A percentile compares a stretch with the other conserved stretches of the same genome.
phyloP scores from a whole-genome alignment of 106 monocot species.

The Phalaenopsis aphrodite region DNA sequence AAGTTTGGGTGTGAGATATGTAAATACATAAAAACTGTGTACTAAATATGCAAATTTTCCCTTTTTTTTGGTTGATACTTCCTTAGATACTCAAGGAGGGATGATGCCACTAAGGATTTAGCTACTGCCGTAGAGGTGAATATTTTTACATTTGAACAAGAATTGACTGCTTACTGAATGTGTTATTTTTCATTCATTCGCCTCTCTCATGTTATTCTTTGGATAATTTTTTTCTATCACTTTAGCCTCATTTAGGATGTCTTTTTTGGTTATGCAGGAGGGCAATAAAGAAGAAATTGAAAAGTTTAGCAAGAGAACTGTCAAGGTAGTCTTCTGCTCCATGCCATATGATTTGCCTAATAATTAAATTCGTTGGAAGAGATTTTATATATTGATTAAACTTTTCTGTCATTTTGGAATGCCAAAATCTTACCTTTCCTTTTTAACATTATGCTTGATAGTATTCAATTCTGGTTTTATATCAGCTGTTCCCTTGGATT shows the following conservation, averaged over 20 bases:
- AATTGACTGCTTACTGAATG: neutral
- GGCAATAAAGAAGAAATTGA: constrained; percentile 88
- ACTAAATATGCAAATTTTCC: no score
- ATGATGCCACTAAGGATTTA: constrained; percentile 74
- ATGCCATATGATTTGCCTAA: neutral
- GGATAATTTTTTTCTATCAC: neutral
- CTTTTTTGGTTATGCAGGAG: constrained; percentile 31
- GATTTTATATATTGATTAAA: neutral
- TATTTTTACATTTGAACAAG: neutral
- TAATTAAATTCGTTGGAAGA: neutral
- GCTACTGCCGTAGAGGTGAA: constrained; percentile 73
- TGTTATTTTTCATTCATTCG: neutral
- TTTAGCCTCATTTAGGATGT: neutral
- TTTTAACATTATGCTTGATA: neutral
- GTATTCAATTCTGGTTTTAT: neutral
- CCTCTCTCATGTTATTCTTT: neutral
- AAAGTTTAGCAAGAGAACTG: constrained; percentile 97
- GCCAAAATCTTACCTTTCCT: neutral
- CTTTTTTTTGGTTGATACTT: neutral
- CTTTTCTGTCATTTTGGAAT: neutral
- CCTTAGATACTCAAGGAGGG: constrained; percentile 71
- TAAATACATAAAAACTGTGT: no score
- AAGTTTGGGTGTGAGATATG: no score
- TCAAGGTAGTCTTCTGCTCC: constrained; percentile 43
- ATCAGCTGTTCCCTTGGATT: neutral